These are phyloP conservation scores for Alliaria petiolata DNA, from an alignment of 345 rosid genomes.

Conservation along the genomic window DNA sequence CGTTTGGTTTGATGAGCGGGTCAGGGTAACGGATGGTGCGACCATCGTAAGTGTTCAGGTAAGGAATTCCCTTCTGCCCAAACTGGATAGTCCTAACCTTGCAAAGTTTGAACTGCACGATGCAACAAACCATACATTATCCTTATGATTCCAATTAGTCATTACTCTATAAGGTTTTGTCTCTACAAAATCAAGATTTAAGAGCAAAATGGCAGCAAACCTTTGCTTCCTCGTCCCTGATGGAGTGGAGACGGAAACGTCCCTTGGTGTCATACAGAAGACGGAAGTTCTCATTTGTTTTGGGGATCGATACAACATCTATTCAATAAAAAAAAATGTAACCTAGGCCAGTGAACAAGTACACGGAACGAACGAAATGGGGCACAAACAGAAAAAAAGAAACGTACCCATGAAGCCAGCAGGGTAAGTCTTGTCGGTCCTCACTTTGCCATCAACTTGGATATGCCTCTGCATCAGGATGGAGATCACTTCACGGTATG, in stretches of 20 bases:
- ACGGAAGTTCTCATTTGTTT: slow-evolving; percentile 84
- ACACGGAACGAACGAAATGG: too few species aligned
- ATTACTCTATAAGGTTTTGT: not conserved
- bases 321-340: not conserved
- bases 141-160: not conserved
- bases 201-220: slow-evolving; percentile 43
- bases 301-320: slow-evolving; percentile 88
- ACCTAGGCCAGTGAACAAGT: too few species aligned
- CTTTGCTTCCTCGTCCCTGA: slow-evolving; percentile 82
- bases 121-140: not conserved
- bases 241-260: slow-evolving; percentile 73
- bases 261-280: slow-evolving; percentile 91
- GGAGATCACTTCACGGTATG: slow-evolving; percentile 59
- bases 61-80: slow-evolving; percentile 82
- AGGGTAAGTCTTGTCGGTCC: slow-evolving; percentile 85
- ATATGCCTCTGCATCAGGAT: slow-evolving; percentile 81
- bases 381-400: not conserved
- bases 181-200: not conserved
- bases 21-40: slow-evolving; percentile 90
- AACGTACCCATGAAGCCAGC: slow-evolving; percentile 88
- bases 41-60: slow-evolving; percentile 78
- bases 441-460: slow-evolving; percentile 75
- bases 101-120: slow-evolving; percentile 75
- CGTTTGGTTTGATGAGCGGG: slow-evolving; percentile 83
- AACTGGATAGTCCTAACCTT: slow-evolving; percentile 64